phyloP scores from a whole-genome alignment of 2,329 filamentous ascomycete species.

The Hypoxylon rubiginosum region DNA sequence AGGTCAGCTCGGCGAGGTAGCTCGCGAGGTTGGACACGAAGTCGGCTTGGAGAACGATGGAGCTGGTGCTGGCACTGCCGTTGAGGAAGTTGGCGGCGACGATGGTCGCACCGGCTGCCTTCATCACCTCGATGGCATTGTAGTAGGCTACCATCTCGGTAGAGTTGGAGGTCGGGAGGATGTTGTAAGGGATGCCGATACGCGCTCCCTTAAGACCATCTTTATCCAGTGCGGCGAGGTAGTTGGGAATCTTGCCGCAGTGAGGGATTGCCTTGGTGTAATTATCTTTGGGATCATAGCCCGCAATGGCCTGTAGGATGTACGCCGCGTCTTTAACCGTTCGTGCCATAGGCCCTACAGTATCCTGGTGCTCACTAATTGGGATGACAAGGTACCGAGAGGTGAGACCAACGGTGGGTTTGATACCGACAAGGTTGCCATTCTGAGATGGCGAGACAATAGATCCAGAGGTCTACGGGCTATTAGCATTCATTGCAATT shows the following conservation, averaged over 20 bases:
- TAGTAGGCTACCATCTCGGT: slow-evolving; percentile 65
- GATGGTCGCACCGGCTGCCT: slow-evolving; percentile 69
- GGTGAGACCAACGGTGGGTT: slow-evolving; percentile 75
- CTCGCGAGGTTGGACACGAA: slow-evolving; percentile 68
- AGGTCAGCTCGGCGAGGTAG: slow-evolving; percentile 69
- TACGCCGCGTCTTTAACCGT: slow-evolving; percentile 76
- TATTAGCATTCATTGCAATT: slow-evolving; percentile 1
- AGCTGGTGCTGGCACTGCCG: slow-evolving; percentile 52
- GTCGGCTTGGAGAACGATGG: slow-evolving; percentile 67
- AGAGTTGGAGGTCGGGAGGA: slow-evolving; percentile 55
- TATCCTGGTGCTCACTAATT: slow-evolving; percentile 74
- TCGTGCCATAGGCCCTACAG: slow-evolving; percentile 73
- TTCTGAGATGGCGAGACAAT: slow-evolving; percentile 66
- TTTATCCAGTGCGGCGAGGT: slow-evolving; percentile 69
- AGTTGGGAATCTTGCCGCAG: slow-evolving; percentile 67
- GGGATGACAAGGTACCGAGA: slow-evolving; percentile 75
- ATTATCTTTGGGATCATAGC: slow-evolving; percentile 71
- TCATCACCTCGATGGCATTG: slow-evolving; percentile 64
- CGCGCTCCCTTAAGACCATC: slow-evolving; percentile 68
- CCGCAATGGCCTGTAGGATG: slow-evolving; percentile 73
- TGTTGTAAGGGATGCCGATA: slow-evolving; percentile 74
- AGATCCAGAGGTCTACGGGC: slow-evolving; percentile 66
- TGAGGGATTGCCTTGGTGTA: slow-evolving; percentile 73
- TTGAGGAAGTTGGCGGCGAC: slow-evolving; percentile 72
- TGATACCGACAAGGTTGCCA: slow-evolving; percentile 76